Conservation (phyloP, 1,139 yeast species). For the Diutina sp. region DNA sequence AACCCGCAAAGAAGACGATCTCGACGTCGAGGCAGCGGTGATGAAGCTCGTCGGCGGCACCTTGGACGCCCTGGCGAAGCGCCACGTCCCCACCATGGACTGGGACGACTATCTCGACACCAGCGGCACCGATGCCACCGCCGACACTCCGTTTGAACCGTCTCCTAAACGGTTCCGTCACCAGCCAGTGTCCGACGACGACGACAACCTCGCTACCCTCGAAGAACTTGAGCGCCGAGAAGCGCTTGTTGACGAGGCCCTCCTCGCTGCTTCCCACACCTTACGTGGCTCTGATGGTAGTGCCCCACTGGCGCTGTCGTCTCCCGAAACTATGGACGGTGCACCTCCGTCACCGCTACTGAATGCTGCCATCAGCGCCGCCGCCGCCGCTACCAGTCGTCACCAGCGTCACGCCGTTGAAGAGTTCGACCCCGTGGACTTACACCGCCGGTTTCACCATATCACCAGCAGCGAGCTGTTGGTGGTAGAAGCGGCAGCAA, state of each 20-base stretch:
- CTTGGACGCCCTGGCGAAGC: slow-evolving; percentile 11
- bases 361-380: background rate
- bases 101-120: slow-evolving; percentile 6
- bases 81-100: slow-evolving; percentile 5
- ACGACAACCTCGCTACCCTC: slow-evolving; percentile 3
- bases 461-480: slow-evolving; percentile 18
- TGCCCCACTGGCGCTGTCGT: background rate
- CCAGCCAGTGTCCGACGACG: slow-evolving; percentile 3
- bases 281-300: background rate
- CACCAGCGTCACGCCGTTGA: background rate
- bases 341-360: background rate
- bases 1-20: slow-evolving; percentile 19
- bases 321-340: background rate
- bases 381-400: background rate
- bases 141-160: slow-evolving; percentile 3
- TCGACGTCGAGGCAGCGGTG: slow-evolving; percentile 57
- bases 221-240: slow-evolving; percentile 21
- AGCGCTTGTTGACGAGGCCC: slow-evolving; percentile 54
- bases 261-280: slow-evolving; percentile 37
- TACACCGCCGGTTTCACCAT: slow-evolving; percentile 14
- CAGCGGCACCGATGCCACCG: slow-evolving; percentile 1
- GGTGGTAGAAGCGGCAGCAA: slow-evolving; percentile 23
- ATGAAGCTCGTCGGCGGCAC: slow-evolving; percentile 58
- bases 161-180: slow-evolving; percentile 1
- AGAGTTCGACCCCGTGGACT: background rate